phyloP scores from a whole-genome alignment of 129 eudicot genomes.

The Pseudognaphalium luteoalbum region DNA sequence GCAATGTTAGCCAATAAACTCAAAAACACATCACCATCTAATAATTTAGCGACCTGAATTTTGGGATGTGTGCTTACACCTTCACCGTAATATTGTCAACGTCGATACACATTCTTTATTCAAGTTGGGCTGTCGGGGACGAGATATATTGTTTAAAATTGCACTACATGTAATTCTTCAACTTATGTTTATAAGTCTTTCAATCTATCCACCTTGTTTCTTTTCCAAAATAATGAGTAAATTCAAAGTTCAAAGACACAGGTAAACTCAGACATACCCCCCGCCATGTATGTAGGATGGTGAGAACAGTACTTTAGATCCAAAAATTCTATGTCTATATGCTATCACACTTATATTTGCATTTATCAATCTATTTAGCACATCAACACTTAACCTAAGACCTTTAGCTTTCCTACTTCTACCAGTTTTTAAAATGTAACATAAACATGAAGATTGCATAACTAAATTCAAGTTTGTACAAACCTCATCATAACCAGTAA shows the following conservation, averaged over 20 bases:
- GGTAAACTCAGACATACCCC: neutral
- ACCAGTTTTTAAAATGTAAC: neutral
- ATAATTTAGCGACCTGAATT: neutral
- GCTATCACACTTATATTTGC: neutral
- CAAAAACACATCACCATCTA: neutral
- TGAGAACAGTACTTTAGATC: too few species aligned
- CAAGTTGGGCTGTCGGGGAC: neutral
- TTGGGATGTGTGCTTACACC: neutral
- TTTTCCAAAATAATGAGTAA: neutral
- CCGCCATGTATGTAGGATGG: neutral
- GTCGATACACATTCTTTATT: neutral
- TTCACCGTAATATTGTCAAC: neutral
- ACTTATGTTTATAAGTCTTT: too few species aligned
- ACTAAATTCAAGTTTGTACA: conserved; percentile 15
- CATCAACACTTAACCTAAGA: neutral
- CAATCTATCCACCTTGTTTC: neutral
- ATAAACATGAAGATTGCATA: conserved; percentile 10
- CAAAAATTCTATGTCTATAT: neutral
- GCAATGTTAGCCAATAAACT: conserved; percentile 1
- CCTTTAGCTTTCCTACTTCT: neutral
- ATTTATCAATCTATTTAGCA: neutral
- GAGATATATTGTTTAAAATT: neutral
- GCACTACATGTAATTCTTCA: neutral
- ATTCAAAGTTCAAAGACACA: neutral
- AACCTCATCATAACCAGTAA: conserved; percentile 99